Conservation (phyloP, 2,329 filamentous ascomycete genomes). For the Epichloe elymi region DNA sequence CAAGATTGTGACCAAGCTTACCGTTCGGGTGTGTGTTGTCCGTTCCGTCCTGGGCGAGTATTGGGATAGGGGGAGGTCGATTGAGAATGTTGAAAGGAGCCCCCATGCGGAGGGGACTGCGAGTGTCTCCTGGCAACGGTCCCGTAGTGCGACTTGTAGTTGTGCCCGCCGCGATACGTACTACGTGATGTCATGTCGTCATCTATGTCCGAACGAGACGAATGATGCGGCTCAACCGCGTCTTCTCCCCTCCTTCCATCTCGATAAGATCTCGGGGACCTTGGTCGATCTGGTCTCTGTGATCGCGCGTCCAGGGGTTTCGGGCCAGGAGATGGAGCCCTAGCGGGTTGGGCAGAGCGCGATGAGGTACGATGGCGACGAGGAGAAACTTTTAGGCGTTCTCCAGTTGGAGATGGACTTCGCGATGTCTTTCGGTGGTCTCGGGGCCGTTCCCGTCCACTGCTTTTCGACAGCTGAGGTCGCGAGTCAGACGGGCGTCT, state of each 20-base stretch:
- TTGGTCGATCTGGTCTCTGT: slow-evolving; percentile 9
- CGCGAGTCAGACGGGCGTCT: slow-evolving; percentile 5
- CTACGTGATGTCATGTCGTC: slow-evolving; percentile 35
- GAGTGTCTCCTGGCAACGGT: slow-evolving; percentile 24
- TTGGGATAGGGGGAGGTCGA: slow-evolving; percentile 30
- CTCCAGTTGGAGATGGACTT: slow-evolving; percentile 6
- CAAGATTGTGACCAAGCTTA: slow-evolving; percentile 16
- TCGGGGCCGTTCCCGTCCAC: slow-evolving; percentile 2
- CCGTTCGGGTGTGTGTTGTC: slow-evolving; percentile 27
- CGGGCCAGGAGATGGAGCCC: slow-evolving; percentile 7
- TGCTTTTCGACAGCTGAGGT: not conserved
- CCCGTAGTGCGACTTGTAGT: slow-evolving; percentile 23
- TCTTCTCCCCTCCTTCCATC: slow-evolving; percentile 17
- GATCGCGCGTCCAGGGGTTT: not conserved
- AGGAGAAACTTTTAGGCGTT: slow-evolving; percentile 4
- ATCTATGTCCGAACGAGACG: slow-evolving; percentile 37
- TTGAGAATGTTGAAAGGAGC: slow-evolving; percentile 32
- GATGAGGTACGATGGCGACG: slow-evolving; percentile 10
- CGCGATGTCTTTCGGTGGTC: slow-evolving; percentile 4
- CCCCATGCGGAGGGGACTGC: slow-evolving; percentile 29
- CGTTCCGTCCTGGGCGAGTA: slow-evolving; percentile 26
- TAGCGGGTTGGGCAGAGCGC: slow-evolving; percentile 11
- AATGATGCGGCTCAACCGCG: slow-evolving; percentile 20
- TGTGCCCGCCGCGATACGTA: slow-evolving; percentile 28
- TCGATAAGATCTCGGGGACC: slow-evolving; percentile 15